phyloP scores from a whole-genome alignment of 108 stramenopile species.

The Fragilariopsis cylindrus region DNA sequence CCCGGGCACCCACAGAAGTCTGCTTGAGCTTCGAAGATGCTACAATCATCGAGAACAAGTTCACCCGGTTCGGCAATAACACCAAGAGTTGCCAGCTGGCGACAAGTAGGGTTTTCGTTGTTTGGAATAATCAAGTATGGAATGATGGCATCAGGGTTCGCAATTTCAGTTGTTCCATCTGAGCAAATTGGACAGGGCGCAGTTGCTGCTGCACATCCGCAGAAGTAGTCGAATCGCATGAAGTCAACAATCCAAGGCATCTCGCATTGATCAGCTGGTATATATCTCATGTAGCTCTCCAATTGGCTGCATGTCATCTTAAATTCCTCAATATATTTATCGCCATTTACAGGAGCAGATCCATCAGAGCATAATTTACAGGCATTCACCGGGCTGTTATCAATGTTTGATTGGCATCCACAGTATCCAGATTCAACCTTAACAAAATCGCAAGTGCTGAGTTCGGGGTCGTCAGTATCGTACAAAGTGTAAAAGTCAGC shows the following conservation, averaged over 20 bases:
- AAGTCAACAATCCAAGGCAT: slow-evolving; percentile 23
- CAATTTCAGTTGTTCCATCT: slow-evolving; percentile 5
- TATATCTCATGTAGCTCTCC: slow-evolving; percentile 11
- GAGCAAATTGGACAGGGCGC: slow-evolving; percentile 15
- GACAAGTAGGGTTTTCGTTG: slow-evolving; percentile 17
- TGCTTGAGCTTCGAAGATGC: slow-evolving; percentile 13
- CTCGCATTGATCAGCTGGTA: slow-evolving; percentile 11
- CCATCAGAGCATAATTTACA: slow-evolving; percentile 25
- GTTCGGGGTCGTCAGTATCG: slow-evolving; percentile 19
- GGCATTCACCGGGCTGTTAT: slow-evolving; percentile 6
- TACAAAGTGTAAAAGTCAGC: slow-evolving; percentile 21
- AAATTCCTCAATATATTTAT: slow-evolving; percentile 3
- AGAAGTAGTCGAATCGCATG: slow-evolving; percentile 14
- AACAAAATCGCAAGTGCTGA: slow-evolving; percentile 18
- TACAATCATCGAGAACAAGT: slow-evolving; percentile 11
- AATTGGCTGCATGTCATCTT: slow-evolving; percentile 15
- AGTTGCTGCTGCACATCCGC: slow-evolving; percentile 2
- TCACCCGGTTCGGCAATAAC: slow-evolving; percentile 6
- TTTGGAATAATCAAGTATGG: slow-evolving; percentile 9
- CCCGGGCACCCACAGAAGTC: slow-evolving; percentile 20
- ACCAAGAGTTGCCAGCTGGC: slow-evolving; percentile 15
- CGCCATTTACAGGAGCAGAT: not conserved
- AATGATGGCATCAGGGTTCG: slow-evolving; percentile 13
- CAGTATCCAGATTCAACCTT: slow-evolving; percentile 29
- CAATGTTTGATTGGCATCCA: slow-evolving; percentile 21